A percentile compares a stretch with the other conserved stretches of the same genome.
These are phyloP conservation scores for Trametes pubescens DNA, from an alignment of 1,284 basidiomycete genomes.

Conservation along the genomic window DNA sequence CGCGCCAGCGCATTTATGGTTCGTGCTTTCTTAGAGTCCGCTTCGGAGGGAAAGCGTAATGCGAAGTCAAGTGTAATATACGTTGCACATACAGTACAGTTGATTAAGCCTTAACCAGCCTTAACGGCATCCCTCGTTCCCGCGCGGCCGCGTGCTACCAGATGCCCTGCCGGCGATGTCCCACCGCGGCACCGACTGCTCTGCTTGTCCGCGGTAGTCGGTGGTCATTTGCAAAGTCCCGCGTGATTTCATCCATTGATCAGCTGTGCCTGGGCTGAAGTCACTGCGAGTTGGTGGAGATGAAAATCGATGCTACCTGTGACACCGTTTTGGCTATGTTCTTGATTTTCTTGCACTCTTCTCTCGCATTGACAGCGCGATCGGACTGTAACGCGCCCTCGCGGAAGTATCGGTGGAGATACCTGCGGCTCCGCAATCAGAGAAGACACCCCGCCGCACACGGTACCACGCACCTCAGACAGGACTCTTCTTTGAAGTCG, in stretches of 20 bases:
- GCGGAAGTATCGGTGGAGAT: conserved; percentile 57
- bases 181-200: background rate
- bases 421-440: conserved; percentile 33
- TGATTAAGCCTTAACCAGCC: conserved; percentile 12
- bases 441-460: background rate
- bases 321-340: conserved; percentile 52
- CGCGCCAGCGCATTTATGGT: conserved; percentile 5
- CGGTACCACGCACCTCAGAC: conserved; percentile 58
- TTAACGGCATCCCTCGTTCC: background rate
- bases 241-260: conserved; percentile 23
- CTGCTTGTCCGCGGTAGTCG: background rate
- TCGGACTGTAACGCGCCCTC: conserved; percentile 57
- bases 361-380: conserved; percentile 60
- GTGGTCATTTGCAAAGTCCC: background rate
- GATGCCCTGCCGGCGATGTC: background rate
- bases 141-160: conserved; percentile 21
- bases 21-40: conserved; percentile 14
- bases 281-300: background rate
- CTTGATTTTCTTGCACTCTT: conserved; percentile 72
- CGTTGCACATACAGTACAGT: conserved; percentile 32
- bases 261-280: conserved; percentile 16
- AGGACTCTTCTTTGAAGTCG: conserved; percentile 79
- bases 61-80: conserved; percentile 27
- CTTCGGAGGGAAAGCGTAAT: conserved; percentile 17
- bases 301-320: conserved; percentile 43